A percentile compares a stretch with the other conserved stretches of the same genome.
Conservation (phyloP, 371 early-diverging fungal genomes). For the Mucor irregularis region DNA sequence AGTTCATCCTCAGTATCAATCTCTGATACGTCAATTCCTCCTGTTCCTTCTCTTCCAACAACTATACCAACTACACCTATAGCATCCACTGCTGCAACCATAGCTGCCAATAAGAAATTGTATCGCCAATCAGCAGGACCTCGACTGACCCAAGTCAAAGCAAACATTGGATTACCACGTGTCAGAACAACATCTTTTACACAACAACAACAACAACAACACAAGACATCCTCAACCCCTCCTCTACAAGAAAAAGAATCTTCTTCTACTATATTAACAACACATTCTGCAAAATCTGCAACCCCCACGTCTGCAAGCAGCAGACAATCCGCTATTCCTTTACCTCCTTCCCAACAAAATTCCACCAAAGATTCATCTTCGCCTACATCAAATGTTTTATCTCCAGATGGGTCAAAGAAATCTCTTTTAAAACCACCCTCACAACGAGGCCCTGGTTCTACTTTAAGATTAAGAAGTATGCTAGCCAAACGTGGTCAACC, state of each 20-base stretch:
- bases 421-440: constrained; percentile 24
- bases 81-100: not conserved
- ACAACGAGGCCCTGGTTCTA: constrained; percentile 41
- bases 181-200: constrained; percentile 31
- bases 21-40: not conserved
- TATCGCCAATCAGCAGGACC: constrained; percentile 27
- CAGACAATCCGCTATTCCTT: constrained; percentile 9
- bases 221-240: not conserved
- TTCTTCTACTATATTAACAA: not conserved
- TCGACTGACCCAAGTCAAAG: constrained; percentile 27
- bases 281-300: not conserved
- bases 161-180: constrained; percentile 28
- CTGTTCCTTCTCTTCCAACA: constrained; percentile 11
- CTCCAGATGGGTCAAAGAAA: constrained; percentile 21
- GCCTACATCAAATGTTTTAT: not conserved
- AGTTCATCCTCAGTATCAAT: not conserved
- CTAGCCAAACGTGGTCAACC: constrained; percentile 23
- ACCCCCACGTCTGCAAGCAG: not conserved
- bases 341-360: constrained; percentile 1
- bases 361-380: not conserved
- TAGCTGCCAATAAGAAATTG: constrained; percentile 7
- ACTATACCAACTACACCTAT: not conserved
- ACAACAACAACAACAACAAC: constrained; percentile 13
- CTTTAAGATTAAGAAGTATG: constrained; percentile 37
- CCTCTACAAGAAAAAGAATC: not conserved